Evolutionary conservation across 2,329 filamentous ascomycete species (phyloP).

Genomic region (Penicillium sp.): DNA sequence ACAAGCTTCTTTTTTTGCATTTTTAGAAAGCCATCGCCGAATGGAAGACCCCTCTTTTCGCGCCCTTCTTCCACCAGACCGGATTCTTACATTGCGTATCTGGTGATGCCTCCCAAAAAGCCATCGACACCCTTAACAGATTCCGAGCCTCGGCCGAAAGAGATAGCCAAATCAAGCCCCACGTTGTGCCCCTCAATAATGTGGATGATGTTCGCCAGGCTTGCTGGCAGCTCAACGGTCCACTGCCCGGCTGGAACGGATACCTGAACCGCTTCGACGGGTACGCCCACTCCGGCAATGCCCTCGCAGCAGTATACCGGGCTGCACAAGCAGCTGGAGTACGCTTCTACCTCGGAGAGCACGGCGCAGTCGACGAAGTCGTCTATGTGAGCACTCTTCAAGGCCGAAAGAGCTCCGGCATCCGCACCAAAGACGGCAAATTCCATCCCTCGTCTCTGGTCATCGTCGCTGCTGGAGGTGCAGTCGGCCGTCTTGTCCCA

Average conservation of each 20-base stretch:
- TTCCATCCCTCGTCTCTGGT: conserved; percentile 44
- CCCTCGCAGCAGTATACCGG: conserved; percentile 51
- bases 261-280: conserved; percentile 62
- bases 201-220: conserved; percentile 45
- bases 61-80: conserved; percentile 55
- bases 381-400: conserved; percentile 32
- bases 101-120: conserved; percentile 51
- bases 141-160: conserved; percentile 43
- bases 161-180: conserved; percentile 38
- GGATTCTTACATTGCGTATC: conserved; percentile 57
- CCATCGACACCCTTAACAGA: conserved; percentile 48
- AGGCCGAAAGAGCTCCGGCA: conserved; percentile 30
- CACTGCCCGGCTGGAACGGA: conserved; percentile 57
- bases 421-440: conserved; percentile 43
- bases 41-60: conserved; percentile 58
- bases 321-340: conserved; percentile 45
- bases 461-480: conserved; percentile 57
- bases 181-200: conserved; percentile 42
- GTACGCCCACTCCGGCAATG: conserved; percentile 59
- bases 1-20: neutral
- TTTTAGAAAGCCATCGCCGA: conserved; percentile 52
- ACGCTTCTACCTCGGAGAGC: conserved; percentile 47
- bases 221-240: conserved; percentile 54
- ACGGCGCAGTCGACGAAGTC: conserved; percentile 44
- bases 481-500: conserved; percentile 51